These are phyloP conservation scores for Cadophora sp. DNA, from an alignment of 2,329 filamentous ascomycete genomes.

Conservation along the genomic window DNA sequence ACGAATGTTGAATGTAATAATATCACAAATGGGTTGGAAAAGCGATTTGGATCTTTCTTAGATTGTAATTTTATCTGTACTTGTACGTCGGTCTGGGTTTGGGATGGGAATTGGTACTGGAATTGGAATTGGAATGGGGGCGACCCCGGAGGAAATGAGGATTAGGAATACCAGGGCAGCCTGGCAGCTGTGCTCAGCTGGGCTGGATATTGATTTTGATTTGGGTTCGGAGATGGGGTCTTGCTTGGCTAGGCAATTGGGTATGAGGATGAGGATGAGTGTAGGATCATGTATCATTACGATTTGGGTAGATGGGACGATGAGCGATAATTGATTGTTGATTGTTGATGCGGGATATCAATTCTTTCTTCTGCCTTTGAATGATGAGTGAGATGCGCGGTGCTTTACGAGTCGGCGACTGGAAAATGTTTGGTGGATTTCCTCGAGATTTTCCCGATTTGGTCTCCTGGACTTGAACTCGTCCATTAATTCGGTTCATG, in stretches of 20 bases:
- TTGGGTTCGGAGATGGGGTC: neutral
- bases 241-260: neutral
- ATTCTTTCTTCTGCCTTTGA: neutral
- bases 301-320: neutral
- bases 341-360: neutral
- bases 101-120: neutral
- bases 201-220: neutral
- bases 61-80: slow-evolving; percentile 14
- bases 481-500: too few species aligned
- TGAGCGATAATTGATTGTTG: neutral
- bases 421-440: too few species aligned
- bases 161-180: neutral
- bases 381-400: too few species aligned
- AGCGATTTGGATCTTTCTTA: neutral
- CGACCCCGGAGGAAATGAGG: too few species aligned
- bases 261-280: neutral
- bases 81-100: neutral
- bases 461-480: too few species aligned
- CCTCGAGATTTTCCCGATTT: too few species aligned
- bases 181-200: neutral
- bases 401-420: too few species aligned
- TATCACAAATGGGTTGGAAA: slow-evolving; percentile 8
- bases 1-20: slow-evolving; percentile 5
- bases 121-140: too few species aligned
- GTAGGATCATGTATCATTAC: neutral